A percentile compares a stretch with the other conserved stretches of the same genome.
phyloP scores from a whole-genome alignment of 2,329 filamentous ascomycete genomes.

The Cercospora sp. region DNA sequence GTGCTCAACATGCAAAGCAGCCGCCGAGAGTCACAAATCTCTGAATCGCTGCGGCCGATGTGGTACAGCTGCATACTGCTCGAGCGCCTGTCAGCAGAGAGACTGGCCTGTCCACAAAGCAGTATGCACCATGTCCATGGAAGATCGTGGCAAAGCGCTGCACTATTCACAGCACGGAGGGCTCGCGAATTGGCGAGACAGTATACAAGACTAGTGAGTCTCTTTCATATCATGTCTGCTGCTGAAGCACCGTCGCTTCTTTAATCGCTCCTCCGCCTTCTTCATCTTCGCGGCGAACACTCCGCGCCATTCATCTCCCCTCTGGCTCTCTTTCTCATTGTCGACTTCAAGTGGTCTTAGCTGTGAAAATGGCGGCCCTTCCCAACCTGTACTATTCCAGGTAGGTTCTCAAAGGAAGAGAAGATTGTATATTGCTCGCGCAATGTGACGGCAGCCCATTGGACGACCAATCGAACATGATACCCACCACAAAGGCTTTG shows the following conservation, averaged over 20 bases:
- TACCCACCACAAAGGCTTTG: background rate
- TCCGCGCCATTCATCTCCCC: conserved; percentile 12
- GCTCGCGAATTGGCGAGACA: conserved; percentile 16
- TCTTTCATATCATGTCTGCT: background rate
- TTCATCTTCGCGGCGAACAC: conserved; percentile 13
- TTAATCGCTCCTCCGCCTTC: conserved; percentile 9
- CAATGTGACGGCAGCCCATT: background rate
- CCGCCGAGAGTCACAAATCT: background rate
- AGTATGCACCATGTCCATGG: conserved; percentile 25
- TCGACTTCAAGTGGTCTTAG: conserved; percentile 5
- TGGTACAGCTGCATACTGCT: conserved; percentile 31
- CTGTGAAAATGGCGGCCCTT: too few species aligned
- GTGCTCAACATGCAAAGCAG: conserved; percentile 21
- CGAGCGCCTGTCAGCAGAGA: conserved; percentile 19
- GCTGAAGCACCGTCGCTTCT: background rate
- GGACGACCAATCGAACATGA: background rate
- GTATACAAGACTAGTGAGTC: background rate
- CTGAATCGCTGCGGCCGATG: conserved; percentile 26
- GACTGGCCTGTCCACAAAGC: conserved; percentile 31
- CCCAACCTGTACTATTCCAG: too few species aligned
- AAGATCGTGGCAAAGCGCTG: conserved; percentile 28
- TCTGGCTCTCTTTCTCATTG: conserved; percentile 5
- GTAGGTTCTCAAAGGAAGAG: background rate
- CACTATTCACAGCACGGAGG: conserved; percentile 23
- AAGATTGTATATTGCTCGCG: conserved; percentile 36